Percentiles rank a stretch among this genome's conserved stretches.
phyloP scores from a whole-genome alignment of 1,139 yeast species.

The Pichia cactophila region DNA sequence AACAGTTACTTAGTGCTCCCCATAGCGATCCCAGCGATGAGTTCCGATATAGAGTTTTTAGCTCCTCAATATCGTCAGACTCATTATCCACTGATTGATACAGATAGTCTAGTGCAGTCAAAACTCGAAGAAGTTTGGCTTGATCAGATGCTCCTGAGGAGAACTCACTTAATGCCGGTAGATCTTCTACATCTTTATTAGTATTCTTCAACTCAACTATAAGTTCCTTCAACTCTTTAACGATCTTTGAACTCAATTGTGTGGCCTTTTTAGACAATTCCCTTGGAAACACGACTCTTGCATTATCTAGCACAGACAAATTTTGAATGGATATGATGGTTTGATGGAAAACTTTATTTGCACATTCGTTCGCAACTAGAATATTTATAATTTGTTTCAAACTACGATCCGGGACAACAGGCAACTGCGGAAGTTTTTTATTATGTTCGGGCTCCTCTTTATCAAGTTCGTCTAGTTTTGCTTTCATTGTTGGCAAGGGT shows the following conservation, averaged over 20 bases:
- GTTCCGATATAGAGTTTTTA: slow-evolving; percentile 56
- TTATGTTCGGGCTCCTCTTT: slow-evolving; percentile 9
- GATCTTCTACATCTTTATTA: slow-evolving; percentile 23
- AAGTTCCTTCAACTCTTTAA: slow-evolving; percentile 49
- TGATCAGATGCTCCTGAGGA: slow-evolving; percentile 82
- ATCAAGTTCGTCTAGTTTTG: slow-evolving; percentile 22
- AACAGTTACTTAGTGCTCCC: slow-evolving; percentile 78
- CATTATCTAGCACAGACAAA: slow-evolving; percentile 53
- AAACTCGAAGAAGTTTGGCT: slow-evolving; percentile 72
- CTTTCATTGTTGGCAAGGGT: slow-evolving; percentile 51
- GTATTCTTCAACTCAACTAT: slow-evolving; percentile 34
- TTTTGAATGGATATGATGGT: slow-evolving; percentile 80
- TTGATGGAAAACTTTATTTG: slow-evolving; percentile 79
- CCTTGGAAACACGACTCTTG: slow-evolving; percentile 57
- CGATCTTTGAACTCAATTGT: slow-evolving; percentile 48
- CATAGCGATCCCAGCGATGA: slow-evolving; percentile 74
- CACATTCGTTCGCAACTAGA: slow-evolving; percentile 78
- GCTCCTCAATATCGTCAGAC: slow-evolving; percentile 35
- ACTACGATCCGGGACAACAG: slow-evolving; percentile 57
- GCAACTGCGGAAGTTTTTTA: slow-evolving; percentile 35
- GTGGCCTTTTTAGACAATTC: slow-evolving; percentile 67
- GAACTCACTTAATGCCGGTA: slow-evolving; percentile 48
- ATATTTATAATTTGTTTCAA: slow-evolving; percentile 59
- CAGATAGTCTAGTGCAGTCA: slow-evolving; percentile 85
- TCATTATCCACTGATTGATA: slow-evolving; percentile 41